Base-by-base conservation (phyloP, 2,329 filamentous ascomycete species). In the Hypomyces perniciosus region DNA sequence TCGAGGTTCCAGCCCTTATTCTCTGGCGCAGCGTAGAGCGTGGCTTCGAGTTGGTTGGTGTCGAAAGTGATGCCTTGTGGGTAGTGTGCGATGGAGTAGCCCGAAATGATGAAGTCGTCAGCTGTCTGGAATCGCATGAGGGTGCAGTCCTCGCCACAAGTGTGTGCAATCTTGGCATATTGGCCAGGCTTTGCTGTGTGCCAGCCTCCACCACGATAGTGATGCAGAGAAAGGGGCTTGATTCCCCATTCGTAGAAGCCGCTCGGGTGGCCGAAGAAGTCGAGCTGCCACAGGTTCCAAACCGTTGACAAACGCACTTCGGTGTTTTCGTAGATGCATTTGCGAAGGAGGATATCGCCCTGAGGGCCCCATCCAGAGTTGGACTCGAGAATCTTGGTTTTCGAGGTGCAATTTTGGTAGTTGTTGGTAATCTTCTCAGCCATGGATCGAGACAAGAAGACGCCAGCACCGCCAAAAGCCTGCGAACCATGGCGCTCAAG, bases 211-310 rank as follows among this genome's bases (percentile, higher is more conserved):
- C 79, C 78, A 59, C 81, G 81, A 72, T 81, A 84, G 68, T 85
- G 81, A 64, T 85, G 81, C 26, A 85, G 72, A 6, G 78, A 81
- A 26, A 84, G 70, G 1, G 81, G 81, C 56, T 76, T 74, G 56
- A 81, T 74, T 30, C 79, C 79, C 37, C 77, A 76, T 66, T 85
- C 81, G 64, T 84, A 85, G 65, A 84, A 83, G 4, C 81, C 81
- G 0, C 79, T 79, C 4, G 80, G 77, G 60, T 84, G 79, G 44
- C 76, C 77, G 51, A 75, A 73, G 43, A 85, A 68, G 59, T 85
- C 81, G 27, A 84, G 71, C 62, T 84, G 81, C 68, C 77, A 83
- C 9, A 85, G 70, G 34, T 79, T 77, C 59, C 75, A 73, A 50
- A 84, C 65, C 10, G 76, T 71, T 2, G 78, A 80, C 46, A 85